Evolutionary conservation across 192 early-diverging fungal species (phyloP), one percentile per base, ranked within the genome.

Genomic region (Coemansia sp.): DNA sequence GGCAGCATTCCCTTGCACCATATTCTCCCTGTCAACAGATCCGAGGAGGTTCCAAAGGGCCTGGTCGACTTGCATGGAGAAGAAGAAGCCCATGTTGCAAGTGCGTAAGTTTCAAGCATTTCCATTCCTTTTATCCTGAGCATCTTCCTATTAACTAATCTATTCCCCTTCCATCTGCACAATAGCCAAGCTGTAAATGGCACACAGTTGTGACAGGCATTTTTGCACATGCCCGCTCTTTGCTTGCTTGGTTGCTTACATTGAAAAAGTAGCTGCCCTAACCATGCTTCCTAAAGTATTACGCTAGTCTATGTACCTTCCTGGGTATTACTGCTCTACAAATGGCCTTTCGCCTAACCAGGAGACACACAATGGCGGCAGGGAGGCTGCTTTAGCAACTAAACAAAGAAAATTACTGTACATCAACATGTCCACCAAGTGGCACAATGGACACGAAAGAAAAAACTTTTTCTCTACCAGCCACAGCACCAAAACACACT

Each of bases 1-100:
- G 42, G 58, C 21, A 81, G 75, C 48, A 59, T 75, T 40, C 78
- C 78, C 31, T 63, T 81, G 48, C 73, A 75, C 43, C 42, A 55
- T 13, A 67, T 81, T 33, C 53, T 74, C 35, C 69, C 78, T 0
- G 62, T 70, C 6, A 58, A 31, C 13, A 62, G 39, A 5, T 50
- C 63, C 0, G 77, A 79, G 10, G 77, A 79, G 40, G 58, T 73
- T 4, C 67, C 71, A 8, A 67, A 79, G 31, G 60, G 60, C 9
- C 61, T 66, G 35, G 60, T 55, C 31, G 51, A 59, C n/a, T 50
- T 77, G 50, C 74, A 65, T 11, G 35, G 51, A 36, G 23, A 60
- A 23, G 33, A 39, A 28, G 59, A 60, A 6, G 8, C 33, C 26
- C 7, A 28, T 9, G 55, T 57, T 57, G 18, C 18, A 0, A 45